Evolutionary conservation across 768 basidiomycete genomes (phyloP).

Genomic region (Naganishia friedmannii): DNA sequence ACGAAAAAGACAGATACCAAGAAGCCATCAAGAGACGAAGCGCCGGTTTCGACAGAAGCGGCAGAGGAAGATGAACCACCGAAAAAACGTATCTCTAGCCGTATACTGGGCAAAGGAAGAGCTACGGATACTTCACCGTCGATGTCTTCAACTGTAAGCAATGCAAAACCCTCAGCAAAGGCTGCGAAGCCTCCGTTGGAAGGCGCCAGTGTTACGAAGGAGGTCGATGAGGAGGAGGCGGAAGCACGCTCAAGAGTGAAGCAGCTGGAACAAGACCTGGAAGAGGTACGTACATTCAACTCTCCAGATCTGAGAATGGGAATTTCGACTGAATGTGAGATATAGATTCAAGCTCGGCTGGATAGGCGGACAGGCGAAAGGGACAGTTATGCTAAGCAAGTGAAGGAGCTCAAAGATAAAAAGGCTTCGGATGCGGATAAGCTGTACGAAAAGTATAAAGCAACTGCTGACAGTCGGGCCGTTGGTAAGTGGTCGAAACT

Average conservation of each 20-base stretch:
- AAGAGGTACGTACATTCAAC: not conserved
- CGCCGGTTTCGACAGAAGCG: not conserved
- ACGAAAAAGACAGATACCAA: slow-evolving; percentile 1
- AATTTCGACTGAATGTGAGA: not conserved
- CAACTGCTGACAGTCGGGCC: slow-evolving; percentile 38
- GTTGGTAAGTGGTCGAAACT: slow-evolving; percentile 35
- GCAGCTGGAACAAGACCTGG: not conserved
- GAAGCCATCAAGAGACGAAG: slow-evolving; percentile 15
- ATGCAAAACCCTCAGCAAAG: not conserved
- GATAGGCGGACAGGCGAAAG: slow-evolving; percentile 37
- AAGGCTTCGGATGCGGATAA: slow-evolving; percentile 36
- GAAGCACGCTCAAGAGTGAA: slow-evolving; percentile 13
- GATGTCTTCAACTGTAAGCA: not conserved
- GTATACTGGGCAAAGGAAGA: not conserved
- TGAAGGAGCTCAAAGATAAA: slow-evolving; percentile 23
- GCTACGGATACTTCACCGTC: not conserved
- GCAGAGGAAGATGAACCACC: slow-evolving; percentile 3
- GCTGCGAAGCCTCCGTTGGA: not conserved
- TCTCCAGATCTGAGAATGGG: not conserved
- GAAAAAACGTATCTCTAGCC: slow-evolving; percentile 7
- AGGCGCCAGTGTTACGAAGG: not conserved
- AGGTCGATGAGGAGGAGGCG: not conserved
- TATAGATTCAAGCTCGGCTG: slow-evolving; percentile 23
- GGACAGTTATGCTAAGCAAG: slow-evolving; percentile 43
- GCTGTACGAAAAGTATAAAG: slow-evolving; percentile 44